A percentile compares a stretch with the other conserved stretches of the same genome.
Conservation (phyloP, 108 stramenopile genomes). For the Fistulifera solaris region DNA sequence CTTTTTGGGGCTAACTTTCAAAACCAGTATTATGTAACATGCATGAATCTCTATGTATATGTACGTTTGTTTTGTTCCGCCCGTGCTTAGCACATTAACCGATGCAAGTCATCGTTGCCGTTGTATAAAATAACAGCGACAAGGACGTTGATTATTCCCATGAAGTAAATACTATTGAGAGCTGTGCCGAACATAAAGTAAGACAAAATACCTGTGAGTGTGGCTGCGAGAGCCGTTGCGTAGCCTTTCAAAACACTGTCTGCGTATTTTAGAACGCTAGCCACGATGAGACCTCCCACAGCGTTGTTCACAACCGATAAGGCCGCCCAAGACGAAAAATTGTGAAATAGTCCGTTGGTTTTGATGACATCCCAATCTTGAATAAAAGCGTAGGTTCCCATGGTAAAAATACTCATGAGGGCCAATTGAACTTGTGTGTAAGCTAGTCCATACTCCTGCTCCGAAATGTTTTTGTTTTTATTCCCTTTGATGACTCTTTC, state of each 20-base stretch:
- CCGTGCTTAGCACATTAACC: too few species aligned
- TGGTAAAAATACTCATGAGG: slow-evolving; percentile 48
- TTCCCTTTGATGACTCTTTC: slow-evolving; percentile 88
- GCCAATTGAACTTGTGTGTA: slow-evolving; percentile 56
- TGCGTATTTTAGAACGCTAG: slow-evolving; percentile 57
- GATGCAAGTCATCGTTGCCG: slow-evolving; percentile 13
- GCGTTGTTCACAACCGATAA: slow-evolving; percentile 56
- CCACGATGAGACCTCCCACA: slow-evolving; percentile 44
- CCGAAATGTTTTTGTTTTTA: slow-evolving; percentile 21
- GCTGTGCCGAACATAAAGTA: slow-evolving; percentile 39
- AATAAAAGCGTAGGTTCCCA: slow-evolving; percentile 36
- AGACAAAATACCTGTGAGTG: slow-evolving; percentile 48
- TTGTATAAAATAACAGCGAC: slow-evolving; percentile 34
- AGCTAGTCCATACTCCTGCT: slow-evolving; percentile 28
- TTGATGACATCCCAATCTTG: slow-evolving; percentile 17
- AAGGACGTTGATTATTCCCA: slow-evolving; percentile 36
- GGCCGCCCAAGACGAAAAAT: slow-evolving; percentile 59
- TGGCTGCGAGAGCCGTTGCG: slow-evolving; percentile 69
- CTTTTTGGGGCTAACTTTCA: too few species aligned
- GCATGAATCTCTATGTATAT: too few species aligned
- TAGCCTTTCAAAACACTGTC: slow-evolving; percentile 82
- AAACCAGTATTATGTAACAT: too few species aligned
- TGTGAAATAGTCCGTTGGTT: slow-evolving; percentile 26
- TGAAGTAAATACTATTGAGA: slow-evolving; percentile 21
- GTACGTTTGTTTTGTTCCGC: too few species aligned